Evolutionary conservation across 2,329 filamentous ascomycete species (phyloP).

Genomic region (Diaporthe citriasiana): DNA sequence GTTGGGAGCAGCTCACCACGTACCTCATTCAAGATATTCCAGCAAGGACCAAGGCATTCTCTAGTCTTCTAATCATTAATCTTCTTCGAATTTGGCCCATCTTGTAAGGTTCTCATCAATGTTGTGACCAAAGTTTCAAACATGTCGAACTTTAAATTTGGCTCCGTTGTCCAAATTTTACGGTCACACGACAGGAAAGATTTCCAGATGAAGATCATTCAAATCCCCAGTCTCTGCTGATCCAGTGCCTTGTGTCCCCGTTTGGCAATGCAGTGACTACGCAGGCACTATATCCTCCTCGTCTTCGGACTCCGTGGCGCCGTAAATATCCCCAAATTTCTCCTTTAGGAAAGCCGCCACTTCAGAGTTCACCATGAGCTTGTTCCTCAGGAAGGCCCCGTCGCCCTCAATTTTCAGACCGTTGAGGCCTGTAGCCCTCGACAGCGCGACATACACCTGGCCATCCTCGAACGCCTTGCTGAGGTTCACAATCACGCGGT

Average conservation of each 20-base stretch:
- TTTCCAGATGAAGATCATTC: neutral
- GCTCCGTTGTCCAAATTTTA: neutral
- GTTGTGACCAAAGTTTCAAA: neutral
- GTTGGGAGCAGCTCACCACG: neutral
- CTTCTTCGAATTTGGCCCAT: neutral
- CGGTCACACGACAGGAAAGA: neutral
- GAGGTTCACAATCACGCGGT: conserved; percentile 70
- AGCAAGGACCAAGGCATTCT: neutral
- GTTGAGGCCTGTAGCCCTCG: conserved; percentile 64
- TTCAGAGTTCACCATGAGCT: conserved; percentile 51
- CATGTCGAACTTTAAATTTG: too few relatives aligned
- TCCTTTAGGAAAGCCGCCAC: conserved; percentile 53
- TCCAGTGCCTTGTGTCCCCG: neutral
- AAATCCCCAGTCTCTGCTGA: neutral
- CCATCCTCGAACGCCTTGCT: conserved; percentile 66
- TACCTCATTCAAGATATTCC: neutral
- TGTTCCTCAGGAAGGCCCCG: conserved; percentile 47
- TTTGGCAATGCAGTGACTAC: neutral
- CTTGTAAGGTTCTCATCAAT: neutral
- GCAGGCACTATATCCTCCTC: neutral
- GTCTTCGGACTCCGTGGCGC: neutral
- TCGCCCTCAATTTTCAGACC: conserved; percentile 61
- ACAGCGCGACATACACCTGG: conserved; percentile 75
- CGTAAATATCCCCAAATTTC: conserved; percentile 50
- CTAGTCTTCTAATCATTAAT: conserved; percentile 1